Evolutionary conservation across 768 basidiomycete genomes (phyloP), one percentile per base, ranked within the genome.

Genomic region (Termitomyces sp.): DNA sequence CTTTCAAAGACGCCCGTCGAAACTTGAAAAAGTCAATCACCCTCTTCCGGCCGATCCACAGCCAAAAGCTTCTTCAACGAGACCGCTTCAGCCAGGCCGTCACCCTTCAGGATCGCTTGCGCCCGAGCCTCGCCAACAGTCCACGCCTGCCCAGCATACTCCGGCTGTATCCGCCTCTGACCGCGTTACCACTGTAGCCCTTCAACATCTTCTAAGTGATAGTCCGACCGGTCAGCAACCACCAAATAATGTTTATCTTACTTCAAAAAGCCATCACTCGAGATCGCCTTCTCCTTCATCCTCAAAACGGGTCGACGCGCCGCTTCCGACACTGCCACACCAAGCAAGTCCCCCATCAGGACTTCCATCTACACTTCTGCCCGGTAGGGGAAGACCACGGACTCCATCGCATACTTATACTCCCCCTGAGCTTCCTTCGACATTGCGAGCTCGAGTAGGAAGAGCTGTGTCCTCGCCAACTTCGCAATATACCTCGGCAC

Each of bases 21-120:
- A 85, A 63, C 66, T 85, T 12, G 68, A 86, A 54, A 75, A 84
- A 44, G 70, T 86, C 43, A 71, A 74, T 28, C 79, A 79, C n/a
- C 78, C 81, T 52, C 61, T 62, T 56, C 68, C 67, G 7, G 16
- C 14, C 6, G 12, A 35, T 28, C 7, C 32, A 10, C 47, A 28
- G 26, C 14, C 38, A 18, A 26, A 47, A 55, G n/a, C 32, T 32
- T 26, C 20, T 10, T 28, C 35, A 1, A 38, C 33, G 10, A 44
- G 10, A 33, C 13, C 53, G 48, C 35, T 53, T 23, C 43, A 53
- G 8, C 43, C 30, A 20, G 46, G 44, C 14, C 44, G 20, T 49
- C 58, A 33, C 13, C 18, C 35, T 30, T 49, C 58, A 32, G 46
- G 52, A 43, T 38, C 47, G 32, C 46, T 35, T 28, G 5, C 41